These are phyloP conservation scores for Mycosphaerelloides madeirae DNA, from an alignment of 2,329 filamentous ascomycete species.

Conservation along the genomic window DNA sequence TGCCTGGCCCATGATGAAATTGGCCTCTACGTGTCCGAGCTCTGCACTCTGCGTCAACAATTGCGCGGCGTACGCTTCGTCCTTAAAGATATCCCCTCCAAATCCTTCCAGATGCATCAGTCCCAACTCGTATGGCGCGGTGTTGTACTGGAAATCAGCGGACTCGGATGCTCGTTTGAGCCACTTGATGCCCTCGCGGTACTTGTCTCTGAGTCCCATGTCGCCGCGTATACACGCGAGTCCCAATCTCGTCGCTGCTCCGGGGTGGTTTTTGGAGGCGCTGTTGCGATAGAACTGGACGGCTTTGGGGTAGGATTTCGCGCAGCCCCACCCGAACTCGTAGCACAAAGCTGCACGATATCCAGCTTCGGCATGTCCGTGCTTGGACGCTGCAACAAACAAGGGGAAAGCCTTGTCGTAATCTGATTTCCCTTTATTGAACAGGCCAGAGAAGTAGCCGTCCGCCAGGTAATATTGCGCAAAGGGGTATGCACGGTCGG, in stretches of 20 bases:
- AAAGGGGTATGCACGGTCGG: conserved; percentile 88
- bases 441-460: conserved; percentile 87
- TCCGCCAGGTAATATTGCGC: conserved; percentile 97
- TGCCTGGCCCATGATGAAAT: conserved; percentile 85
- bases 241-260: conserved; percentile 87
- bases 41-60: conserved; percentile 93
- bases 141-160: conserved; percentile 86
- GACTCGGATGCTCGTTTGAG: conserved; percentile 87
- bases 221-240: conserved; percentile 87
- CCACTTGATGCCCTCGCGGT: conserved; percentile 93
- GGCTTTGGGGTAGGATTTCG: conserved; percentile 83
- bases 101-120: conserved; percentile 88
- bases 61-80: conserved; percentile 85
- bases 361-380: conserved; percentile 92
- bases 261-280: conserved; percentile 89
- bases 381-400: conserved; percentile 90
- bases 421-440: conserved; percentile 91
- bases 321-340: conserved; percentile 95
- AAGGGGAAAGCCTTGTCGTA: conserved; percentile 87
- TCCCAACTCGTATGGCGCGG: conserved; percentile 85
- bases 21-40: conserved; percentile 80
- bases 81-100: conserved; percentile 88
- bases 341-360: conserved; percentile 93
- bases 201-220: conserved; percentile 70
- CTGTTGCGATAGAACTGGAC: conserved; percentile 88